These are phyloP conservation scores for Fusarium torreyae DNA, from an alignment of 2,329 filamentous ascomycete genomes.

Conservation along the genomic window DNA sequence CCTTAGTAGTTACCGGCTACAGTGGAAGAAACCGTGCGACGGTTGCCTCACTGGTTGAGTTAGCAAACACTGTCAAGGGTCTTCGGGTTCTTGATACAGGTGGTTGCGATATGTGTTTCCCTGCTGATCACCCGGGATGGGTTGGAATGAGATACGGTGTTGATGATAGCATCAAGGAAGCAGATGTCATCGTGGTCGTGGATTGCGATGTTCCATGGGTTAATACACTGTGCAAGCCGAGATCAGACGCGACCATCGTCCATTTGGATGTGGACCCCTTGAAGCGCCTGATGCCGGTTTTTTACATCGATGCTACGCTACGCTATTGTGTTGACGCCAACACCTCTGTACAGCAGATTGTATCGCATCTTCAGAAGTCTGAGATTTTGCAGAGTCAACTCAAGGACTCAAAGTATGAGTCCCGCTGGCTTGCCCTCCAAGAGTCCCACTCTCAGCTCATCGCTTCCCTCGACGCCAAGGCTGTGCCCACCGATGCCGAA, in stretches of 20 bases:
- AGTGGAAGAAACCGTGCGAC: constrained; percentile 15
- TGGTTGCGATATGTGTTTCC: constrained; percentile 34
- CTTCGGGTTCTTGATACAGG: constrained; percentile 31
- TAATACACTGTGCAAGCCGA: constrained; percentile 18
- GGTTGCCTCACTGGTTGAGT: constrained; percentile 11
- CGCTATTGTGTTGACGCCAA: constrained; percentile 25
- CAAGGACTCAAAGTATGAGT: background rate
- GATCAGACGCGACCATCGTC: constrained; percentile 7
- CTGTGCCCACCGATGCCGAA: background rate
- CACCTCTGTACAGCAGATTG: background rate
- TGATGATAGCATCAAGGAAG: constrained; percentile 9
- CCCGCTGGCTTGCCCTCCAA: accelerated
- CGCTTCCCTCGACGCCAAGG: background rate
- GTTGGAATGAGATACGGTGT: constrained; percentile 30
- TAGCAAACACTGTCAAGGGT: constrained; percentile 12
- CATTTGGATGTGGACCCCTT: constrained; percentile 33
- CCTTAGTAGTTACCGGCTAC: constrained; percentile 31
- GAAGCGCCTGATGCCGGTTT: constrained; percentile 20
- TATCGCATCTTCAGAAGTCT: accelerated
- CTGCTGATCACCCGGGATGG: constrained; percentile 29
- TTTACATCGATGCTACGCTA: constrained; percentile 26
- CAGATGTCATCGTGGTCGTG: constrained; percentile 25
- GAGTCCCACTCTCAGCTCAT: constrained; percentile 5
- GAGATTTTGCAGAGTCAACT: background rate
- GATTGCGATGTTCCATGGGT: constrained; percentile 40